Evolutionary conservation across 2,329 filamentous ascomycete genomes (phyloP).

Genomic region (Boeremia lycopersici): DNA sequence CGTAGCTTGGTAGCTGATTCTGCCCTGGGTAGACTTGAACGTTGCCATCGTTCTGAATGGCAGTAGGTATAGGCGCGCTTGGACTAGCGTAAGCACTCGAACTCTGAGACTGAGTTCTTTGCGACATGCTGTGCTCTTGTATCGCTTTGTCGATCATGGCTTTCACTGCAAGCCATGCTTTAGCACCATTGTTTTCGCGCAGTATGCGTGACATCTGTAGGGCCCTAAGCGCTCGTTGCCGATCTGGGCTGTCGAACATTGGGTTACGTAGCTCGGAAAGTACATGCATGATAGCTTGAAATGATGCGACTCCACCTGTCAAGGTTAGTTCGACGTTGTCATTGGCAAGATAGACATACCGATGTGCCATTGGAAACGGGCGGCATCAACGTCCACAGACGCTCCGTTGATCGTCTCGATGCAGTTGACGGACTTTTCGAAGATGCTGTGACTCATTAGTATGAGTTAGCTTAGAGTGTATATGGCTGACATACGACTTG

Average conservation of each 20-base stretch:
- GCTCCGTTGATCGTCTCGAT: conserved; percentile 46
- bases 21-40: conserved; percentile 22
- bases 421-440: conserved; percentile 47
- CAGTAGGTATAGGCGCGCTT: conserved; percentile 11
- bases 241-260: conserved; percentile 43
- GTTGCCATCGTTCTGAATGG: conserved; percentile 19
- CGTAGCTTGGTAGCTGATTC: conserved; percentile 23
- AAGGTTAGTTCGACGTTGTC: conserved; percentile 13
- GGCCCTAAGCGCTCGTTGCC: conserved; percentile 43
- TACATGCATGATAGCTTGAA: conserved; percentile 48
- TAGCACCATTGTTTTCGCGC: conserved; percentile 43
- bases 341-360: conserved; percentile 20
- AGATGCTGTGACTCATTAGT: conserved; percentile 36
- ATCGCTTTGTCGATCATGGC: conserved; percentile 48
- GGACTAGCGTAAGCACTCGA: conserved; percentile 26
- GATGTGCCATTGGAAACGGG: conserved; percentile 49
- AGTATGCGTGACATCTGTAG: conserved; percentile 40
- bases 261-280: conserved; percentile 48
- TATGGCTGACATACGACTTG: conserved; percentile 34
- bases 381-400: conserved; percentile 42
- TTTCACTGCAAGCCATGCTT: conserved; percentile 46
- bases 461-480: background rate
- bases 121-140: conserved; percentile 27
- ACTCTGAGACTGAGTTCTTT: conserved; percentile 22
- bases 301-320: conserved; percentile 40